phyloP scores from a whole-genome alignment of 148 eudicot species.

The Rheum nobile region DNA sequence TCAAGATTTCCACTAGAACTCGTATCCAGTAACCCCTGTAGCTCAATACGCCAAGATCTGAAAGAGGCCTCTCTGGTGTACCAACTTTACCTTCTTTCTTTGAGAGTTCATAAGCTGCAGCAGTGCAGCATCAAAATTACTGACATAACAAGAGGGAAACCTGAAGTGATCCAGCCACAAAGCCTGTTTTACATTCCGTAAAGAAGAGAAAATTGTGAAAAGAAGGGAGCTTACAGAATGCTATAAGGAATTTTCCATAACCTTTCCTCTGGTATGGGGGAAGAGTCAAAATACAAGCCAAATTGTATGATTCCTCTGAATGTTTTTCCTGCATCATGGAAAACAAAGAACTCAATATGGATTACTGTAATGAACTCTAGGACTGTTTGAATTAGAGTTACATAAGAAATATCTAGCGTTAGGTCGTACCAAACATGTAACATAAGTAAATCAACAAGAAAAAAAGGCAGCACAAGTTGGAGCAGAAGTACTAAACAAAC shows the following conservation, averaged over 20 bases:
- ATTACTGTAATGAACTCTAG: not conserved
- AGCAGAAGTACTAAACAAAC: not conserved
- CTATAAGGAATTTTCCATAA: conserved; percentile 90
- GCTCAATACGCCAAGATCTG: conserved; percentile 86
- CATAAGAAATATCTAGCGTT: not conserved
- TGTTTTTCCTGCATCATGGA: conserved; percentile 67
- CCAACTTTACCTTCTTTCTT: conserved; percentile 97
- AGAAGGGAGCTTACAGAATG: conserved; percentile 56
- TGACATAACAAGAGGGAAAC: not conserved
- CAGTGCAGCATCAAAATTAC: not conserved
- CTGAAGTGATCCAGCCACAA: not conserved
- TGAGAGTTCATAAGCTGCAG: conserved; percentile 84
- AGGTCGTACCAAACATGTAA: not conserved
- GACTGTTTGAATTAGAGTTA: not conserved
- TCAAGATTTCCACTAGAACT: conserved; percentile 76
- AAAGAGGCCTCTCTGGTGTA: conserved; percentile 91
- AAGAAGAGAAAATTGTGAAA: not conserved
- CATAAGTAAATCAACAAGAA: not conserved
- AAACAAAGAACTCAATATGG: not conserved
- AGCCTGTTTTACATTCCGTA: not conserved
- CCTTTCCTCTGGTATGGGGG: conserved; percentile 98
- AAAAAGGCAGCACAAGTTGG: not conserved
- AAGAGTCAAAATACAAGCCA: conserved; percentile 89
- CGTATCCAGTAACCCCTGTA: conserved; percentile 95
- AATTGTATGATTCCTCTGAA: conserved; percentile 86